Evolutionary conservation across 805 yeast genomes (phyloP), one percentile per base, ranked within the genome.

Genomic region (Ogataea kodamae): DNA sequence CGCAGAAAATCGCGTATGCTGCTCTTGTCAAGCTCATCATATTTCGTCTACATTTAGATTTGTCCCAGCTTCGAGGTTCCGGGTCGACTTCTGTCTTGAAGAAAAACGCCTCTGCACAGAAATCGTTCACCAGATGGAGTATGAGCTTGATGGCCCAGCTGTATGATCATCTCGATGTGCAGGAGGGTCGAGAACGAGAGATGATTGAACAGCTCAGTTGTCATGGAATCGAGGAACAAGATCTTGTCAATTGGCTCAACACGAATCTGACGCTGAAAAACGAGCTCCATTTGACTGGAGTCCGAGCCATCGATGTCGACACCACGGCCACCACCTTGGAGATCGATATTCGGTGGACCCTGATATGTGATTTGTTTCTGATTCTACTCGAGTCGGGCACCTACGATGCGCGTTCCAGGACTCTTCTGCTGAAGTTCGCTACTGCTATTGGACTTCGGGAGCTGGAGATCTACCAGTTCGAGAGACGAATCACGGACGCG

Each of bases 301-400:
- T 41, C 8, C 46, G 48, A 15, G 34, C 46, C 5, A 48, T 49
- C 14, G 48, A 24, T 6, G 37, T 45, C 11, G 60, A 60, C 12
- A 46, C 64, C 1, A 57, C 58, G 11, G 43, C 55, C n/a, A 49
- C 57, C 9, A 57, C 49, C 3, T 43, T 81, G 6, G 75, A 79
- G 17, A 70, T 84, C 35, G 96, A 89, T 50, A 72, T 92, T 14
- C 76, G 89, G 18, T 94, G 98, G 98, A 89, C 96, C 0, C 73
- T 90, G 9, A 65, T 92, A 5, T 94, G 98, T 61, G 98, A 92
- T 55, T 62, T 92, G 28, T 90, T 90, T 52, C 65, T 92, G 25
- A 69, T 85, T 7, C 64, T 90, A 3, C 62, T 92, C 11, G 78
- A 88, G 31, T 95, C 88, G 40, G 87, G 95, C 0, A 73, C 77